Conservation (phyloP, 2,329 filamentous ascomycete species). For the Fusarium mexicanum region DNA sequence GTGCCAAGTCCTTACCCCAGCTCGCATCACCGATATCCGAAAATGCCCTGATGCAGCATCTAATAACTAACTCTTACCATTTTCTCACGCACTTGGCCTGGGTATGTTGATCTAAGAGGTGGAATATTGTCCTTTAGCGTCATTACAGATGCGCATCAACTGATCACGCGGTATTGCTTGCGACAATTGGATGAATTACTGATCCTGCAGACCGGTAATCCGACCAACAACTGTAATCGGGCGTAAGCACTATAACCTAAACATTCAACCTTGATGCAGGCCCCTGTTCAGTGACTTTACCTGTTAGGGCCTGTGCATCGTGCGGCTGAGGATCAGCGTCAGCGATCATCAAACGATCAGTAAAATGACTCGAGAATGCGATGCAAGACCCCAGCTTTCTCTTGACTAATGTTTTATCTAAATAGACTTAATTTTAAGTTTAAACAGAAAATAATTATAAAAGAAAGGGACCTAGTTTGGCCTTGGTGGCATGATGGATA, state of each 20-base stretch:
- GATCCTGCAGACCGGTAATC: not conserved
- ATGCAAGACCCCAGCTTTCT: rapidly evolving
- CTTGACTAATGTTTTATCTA: rapidly evolving
- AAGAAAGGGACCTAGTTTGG: rapidly evolving
- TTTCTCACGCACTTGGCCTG: not conserved
- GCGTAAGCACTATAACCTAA: not conserved
- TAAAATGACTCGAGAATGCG: rapidly evolving
- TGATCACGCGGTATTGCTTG: not conserved
- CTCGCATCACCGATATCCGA: not conserved
- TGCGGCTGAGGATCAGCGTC: conserved; percentile 15
- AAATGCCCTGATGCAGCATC: not conserved
- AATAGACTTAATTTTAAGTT: rapidly evolving
- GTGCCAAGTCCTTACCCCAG: not conserved
- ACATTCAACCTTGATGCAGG: not conserved
- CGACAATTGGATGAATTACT: not conserved
- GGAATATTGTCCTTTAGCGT: not conserved
- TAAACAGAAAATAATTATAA: rapidly evolving
- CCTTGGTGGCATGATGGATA: not conserved
- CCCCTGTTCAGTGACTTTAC: not conserved
- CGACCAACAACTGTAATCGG: not conserved
- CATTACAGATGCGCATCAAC: not conserved
- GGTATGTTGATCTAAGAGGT: not conserved
- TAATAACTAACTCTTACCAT: not conserved
- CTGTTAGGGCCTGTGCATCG: not conserved
- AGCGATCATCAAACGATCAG: not conserved